Conservation (phyloP, 1,284 basidiomycete genomes). For the Inonotus obliquus region DNA sequence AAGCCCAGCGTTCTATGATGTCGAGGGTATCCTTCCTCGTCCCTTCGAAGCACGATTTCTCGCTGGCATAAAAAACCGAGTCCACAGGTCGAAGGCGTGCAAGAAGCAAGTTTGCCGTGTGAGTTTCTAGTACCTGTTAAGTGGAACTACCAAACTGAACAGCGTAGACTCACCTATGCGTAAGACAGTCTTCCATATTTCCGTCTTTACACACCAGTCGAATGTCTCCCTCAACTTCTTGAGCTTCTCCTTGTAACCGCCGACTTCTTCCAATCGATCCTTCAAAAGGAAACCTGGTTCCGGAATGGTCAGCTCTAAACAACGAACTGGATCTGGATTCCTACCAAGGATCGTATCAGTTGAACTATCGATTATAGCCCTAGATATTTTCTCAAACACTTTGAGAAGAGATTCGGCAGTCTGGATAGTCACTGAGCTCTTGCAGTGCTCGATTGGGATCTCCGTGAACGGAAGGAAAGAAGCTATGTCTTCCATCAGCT, state of each 20-base stretch:
- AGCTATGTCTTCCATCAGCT: not conserved
- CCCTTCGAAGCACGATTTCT: not conserved
- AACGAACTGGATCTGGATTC: too few species aligned
- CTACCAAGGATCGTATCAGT: not conserved
- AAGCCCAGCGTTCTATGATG: not conserved
- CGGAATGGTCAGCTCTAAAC: too few species aligned
- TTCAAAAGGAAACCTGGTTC: not conserved
- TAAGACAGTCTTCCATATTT: not conserved
- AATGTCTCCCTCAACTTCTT: not conserved
- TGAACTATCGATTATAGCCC: not conserved
- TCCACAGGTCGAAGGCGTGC: not conserved
- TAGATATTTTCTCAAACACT: not conserved
- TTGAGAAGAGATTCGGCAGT: not conserved
- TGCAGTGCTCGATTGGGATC: not conserved
- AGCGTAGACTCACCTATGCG: not conserved
- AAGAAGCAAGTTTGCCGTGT: not conserved
- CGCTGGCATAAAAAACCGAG: not conserved
- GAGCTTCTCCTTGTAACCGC: not conserved
- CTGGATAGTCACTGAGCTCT: not conserved
- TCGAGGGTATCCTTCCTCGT: not conserved
- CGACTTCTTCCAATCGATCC: not conserved
- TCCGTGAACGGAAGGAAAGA: not conserved
- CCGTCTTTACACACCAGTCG: not conserved
- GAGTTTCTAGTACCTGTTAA: not conserved
- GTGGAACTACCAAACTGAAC: too few species aligned